Conservation (phyloP, 805 yeast species). For the Metschnikowia proteae region DNA sequence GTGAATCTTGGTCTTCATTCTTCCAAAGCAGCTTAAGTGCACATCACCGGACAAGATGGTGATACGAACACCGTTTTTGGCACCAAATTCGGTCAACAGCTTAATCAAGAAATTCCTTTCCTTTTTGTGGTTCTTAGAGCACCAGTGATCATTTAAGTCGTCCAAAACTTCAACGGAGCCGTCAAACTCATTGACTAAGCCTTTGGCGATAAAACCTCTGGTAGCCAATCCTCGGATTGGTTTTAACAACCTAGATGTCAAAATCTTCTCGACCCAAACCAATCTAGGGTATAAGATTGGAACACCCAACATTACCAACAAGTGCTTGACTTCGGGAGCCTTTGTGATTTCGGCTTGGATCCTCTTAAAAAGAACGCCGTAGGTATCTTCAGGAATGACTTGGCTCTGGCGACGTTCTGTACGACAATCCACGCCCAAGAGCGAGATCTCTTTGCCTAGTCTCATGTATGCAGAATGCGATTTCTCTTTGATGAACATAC, state of each 20-base stretch:
- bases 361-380: conserved; percentile 58
- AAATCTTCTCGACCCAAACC: conserved; percentile 81
- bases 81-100: conserved; percentile 62
- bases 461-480: conserved; percentile 70
- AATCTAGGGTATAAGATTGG: conserved; percentile 94
- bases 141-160: conserved; percentile 96
- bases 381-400: conserved; percentile 54
- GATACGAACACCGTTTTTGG: conserved; percentile 60
- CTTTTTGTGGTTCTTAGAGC: conserved; percentile 77
- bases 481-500: conserved; percentile 65
- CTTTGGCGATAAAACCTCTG: conserved; percentile 57
- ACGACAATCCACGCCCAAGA: conserved; percentile 87
- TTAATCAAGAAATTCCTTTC: conserved; percentile 75
- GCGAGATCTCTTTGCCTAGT: conserved; percentile 67
- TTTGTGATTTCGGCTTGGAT: conserved; percentile 51
- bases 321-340: conserved; percentile 62
- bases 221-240: conserved; percentile 63
- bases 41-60: conserved; percentile 93
- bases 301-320: conserved; percentile 83
- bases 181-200: conserved; percentile 86
- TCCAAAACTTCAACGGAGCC: conserved; percentile 89
- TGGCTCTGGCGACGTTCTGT: conserved; percentile 73
- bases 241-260: conserved; percentile 53
- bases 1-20: conserved; percentile 59
- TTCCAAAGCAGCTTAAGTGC: conserved; percentile 80